Base-by-base conservation (phyloP, 495 filamentous ascomycete genomes). In the Penicillium crystallinum region DNA sequence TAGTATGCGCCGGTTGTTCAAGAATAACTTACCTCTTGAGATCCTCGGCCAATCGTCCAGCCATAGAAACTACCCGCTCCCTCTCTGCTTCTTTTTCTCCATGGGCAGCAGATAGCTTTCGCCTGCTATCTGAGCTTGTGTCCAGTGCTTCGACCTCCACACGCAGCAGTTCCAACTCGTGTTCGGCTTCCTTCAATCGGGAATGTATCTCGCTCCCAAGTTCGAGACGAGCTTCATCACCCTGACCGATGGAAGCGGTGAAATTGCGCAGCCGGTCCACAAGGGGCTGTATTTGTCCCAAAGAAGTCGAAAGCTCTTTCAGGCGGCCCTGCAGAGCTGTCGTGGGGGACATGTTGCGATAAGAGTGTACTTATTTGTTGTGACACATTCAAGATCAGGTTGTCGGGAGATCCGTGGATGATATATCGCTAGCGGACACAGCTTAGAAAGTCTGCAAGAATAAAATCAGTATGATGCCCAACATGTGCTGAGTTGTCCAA, bases 161-260 rank as follows among this genome's bases (percentile, higher is more conserved):
- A 21, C 77, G 77, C 47, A 97, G 58, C 11, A 93, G 66, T 64
- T 96, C 92, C 41, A 96, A 78, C 50, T 96, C 89, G 30, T 91
- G 84, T 64, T 97, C 90, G 41, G 89, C 82, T 48, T 93, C 88
- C 60, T 89, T 88, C 41, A 98, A 71, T 46, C 78, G 77, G 56
- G 88, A 81, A 59, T 89, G 89, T 49, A 97, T 96, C 64, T 93
- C 89, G 19, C 81, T 69, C 43, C 81, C 81, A 8, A 98, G 80
- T 63, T 96, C 93, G n/a, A 84, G 51, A 29, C 86, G 80, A 8
- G 82, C 82, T 60, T 89, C 80, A 42, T 81, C 79, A 10, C 82
- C 82, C 53, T 77, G 66, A 62, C 74, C 54, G 77, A 77, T 30
- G 75, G 79, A 76, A 54, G 85, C 80, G 33, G 84, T 78, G 54